Evolutionary conservation across 306 rosid genomes (phyloP).

Genomic region (Leucaena leucocephala): DNA sequence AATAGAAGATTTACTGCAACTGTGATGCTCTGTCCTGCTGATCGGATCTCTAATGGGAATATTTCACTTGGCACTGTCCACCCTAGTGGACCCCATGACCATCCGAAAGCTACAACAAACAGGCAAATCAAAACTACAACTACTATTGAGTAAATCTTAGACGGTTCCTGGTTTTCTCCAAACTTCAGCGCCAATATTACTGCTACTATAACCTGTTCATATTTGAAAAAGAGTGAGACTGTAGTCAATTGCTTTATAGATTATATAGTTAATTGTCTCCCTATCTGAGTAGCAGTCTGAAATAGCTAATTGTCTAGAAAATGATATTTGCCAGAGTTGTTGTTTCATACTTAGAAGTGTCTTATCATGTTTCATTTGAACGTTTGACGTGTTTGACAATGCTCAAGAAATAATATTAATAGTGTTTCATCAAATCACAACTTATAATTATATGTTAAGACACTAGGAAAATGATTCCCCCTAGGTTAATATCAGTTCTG

Average conservation of each 20-base stretch:
- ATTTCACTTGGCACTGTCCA: conserved; percentile 58
- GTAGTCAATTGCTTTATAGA: background rate
- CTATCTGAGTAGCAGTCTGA: background rate
- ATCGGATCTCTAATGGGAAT: conserved; percentile 51
- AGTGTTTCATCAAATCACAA: background rate
- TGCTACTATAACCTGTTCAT: conserved; percentile 69
- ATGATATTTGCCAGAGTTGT: background rate
- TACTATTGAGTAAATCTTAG: conserved; percentile 61
- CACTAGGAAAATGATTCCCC: no score
- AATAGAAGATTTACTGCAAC: conserved; percentile 52
- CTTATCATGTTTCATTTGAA: background rate
- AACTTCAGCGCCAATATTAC: conserved; percentile 71
- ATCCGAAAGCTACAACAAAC: conserved; percentile 72
- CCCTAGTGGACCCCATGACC: conserved; percentile 60
- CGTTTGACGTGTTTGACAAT: background rate
- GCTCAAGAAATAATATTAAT: background rate
- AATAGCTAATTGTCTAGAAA: background rate
- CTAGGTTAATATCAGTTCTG: background rate
- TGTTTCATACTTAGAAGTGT: background rate
- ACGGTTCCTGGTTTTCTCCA: conserved; percentile 52
- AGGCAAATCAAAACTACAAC: conserved; percentile 78
- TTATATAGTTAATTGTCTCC: background rate
- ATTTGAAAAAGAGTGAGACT: background rate
- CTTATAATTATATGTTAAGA: background rate
- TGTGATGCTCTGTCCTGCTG: conserved; percentile 56